A percentile compares a stretch with the other conserved stretches of the same genome.
These are phyloP conservation scores for Metarhizium guizhouense DNA, from an alignment of 2,329 filamentous ascomycete genomes.

Conservation along the genomic window DNA sequence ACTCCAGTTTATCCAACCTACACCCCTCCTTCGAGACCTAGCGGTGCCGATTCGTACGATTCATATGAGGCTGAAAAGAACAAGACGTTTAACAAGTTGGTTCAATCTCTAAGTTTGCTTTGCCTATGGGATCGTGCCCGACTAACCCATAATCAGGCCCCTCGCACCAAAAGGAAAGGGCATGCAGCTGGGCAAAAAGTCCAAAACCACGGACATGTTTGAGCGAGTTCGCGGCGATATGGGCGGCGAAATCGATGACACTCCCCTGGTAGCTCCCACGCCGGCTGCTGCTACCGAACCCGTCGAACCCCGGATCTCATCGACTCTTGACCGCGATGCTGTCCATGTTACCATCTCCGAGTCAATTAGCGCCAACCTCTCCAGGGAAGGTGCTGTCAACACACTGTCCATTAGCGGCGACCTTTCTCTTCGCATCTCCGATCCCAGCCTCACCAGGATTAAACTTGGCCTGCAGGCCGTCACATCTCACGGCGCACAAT, in stretches of 20 bases:
- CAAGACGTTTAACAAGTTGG: slow-evolving; percentile 74
- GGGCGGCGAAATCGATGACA: slow-evolving; percentile 74
- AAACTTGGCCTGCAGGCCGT: slow-evolving; percentile 73
- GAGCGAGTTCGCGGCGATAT: slow-evolving; percentile 89
- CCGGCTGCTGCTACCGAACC: slow-evolving; percentile 38
- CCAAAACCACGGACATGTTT: slow-evolving; percentile 94
- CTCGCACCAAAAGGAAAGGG: slow-evolving; percentile 81
- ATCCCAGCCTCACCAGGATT: slow-evolving; percentile 82
- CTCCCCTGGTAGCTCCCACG: slow-evolving; percentile 58
- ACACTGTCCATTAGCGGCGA: slow-evolving; percentile 87
- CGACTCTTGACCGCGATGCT: slow-evolving; percentile 69
- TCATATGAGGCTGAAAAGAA: slow-evolving; percentile 97
- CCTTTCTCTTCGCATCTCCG: slow-evolving; percentile 80
- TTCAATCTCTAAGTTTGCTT: slow-evolving; percentile 3
- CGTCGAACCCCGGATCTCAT: slow-evolving; percentile 47
- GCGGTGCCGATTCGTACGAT: slow-evolving; percentile 76
- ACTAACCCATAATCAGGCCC: slow-evolving; percentile 28
- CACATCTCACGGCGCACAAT: slow-evolving; percentile 75
- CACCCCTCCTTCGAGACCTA: slow-evolving; percentile 66
- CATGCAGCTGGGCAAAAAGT: slow-evolving; percentile 99
- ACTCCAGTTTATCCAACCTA: slow-evolving; percentile 84
- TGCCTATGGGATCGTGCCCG: neutral
- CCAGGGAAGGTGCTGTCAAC: slow-evolving; percentile 77
- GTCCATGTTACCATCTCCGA: slow-evolving; percentile 86
- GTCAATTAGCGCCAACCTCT: slow-evolving; percentile 80